phyloP scores from a whole-genome alignment of 768 basidiomycete species.

The Cyathus striatus region DNA sequence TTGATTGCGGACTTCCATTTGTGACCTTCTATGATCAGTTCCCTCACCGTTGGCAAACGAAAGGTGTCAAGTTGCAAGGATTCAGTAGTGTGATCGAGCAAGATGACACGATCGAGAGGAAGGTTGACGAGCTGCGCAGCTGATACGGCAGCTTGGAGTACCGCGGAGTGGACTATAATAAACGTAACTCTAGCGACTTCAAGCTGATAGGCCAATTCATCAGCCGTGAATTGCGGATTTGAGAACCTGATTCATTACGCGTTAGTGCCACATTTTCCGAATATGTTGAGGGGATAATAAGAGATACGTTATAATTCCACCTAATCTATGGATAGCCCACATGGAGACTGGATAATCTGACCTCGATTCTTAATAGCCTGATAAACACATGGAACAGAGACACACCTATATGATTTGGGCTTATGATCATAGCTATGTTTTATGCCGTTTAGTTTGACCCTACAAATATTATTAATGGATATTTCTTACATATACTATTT shows the following conservation, averaged over 20 bases:
- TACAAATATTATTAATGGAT: no score
- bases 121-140: constrained; percentile 30
- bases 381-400: constrained; percentile 1
- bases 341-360: constrained; percentile 43
- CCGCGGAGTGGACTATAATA: constrained; percentile 37
- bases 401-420: constrained; percentile 51
- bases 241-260: constrained; percentile 37
- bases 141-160: constrained; percentile 27
- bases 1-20: constrained; percentile 21
- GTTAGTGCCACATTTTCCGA: not conserved
- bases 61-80: not conserved
- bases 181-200: constrained; percentile 34
- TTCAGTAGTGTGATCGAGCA: constrained; percentile 24
- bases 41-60: constrained; percentile 11
- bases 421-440: constrained; percentile 40
- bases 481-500: no score
- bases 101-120: constrained; percentile 31
- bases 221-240: constrained; percentile 47
- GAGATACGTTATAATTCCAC: constrained; percentile 44
- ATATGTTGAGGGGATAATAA: not conserved
- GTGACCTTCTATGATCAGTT: constrained; percentile 19
- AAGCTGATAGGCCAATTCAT: constrained; percentile 50
- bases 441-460: not conserved
- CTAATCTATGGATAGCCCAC: constrained; percentile 49
- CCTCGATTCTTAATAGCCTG: constrained; percentile 1